phyloP scores from a whole-genome alignment of 139 green algal species.

The Volvox africanus region DNA sequence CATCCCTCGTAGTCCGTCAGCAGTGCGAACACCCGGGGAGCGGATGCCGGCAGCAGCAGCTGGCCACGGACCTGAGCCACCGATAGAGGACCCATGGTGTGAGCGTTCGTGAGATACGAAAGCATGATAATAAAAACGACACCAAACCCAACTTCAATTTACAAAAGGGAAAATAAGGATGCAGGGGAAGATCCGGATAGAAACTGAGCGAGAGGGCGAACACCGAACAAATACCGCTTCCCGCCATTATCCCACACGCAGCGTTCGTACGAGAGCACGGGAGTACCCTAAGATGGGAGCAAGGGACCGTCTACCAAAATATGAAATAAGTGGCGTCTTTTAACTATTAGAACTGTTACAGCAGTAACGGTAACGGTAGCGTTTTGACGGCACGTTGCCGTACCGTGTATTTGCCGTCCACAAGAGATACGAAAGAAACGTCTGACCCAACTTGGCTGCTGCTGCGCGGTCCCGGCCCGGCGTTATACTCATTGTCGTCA shows the following conservation, averaged over 20 bases:
- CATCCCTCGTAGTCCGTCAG: slow-evolving; percentile 38
- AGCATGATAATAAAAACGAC: too few relatives aligned
- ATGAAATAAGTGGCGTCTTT: too few relatives aligned
- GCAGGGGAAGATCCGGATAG: not conserved
- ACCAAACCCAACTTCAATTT: too few relatives aligned
- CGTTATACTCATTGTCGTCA: not conserved
- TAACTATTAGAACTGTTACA: too few relatives aligned
- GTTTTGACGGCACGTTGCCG: not conserved
- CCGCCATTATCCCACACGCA: too few relatives aligned
- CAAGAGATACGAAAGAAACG: slow-evolving; percentile 19
- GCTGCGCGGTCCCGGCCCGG: not conserved
- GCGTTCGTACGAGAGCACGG: too few relatives aligned
- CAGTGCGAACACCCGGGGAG: not conserved
- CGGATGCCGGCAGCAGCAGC: not conserved
- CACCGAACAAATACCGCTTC: too few relatives aligned
- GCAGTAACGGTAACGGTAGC: too few relatives aligned
- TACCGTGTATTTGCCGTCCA: slow-evolving; percentile 26
- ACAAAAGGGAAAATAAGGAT: not conserved
- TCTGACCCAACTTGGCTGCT: not conserved
- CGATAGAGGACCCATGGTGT: not conserved
- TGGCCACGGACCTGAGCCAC: not conserved
- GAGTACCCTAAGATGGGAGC: too few relatives aligned
- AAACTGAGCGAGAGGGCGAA: not conserved
- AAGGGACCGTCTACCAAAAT: too few relatives aligned
- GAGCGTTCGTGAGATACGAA: too few relatives aligned